These are phyloP conservation scores for Hypoxylon sp. DNA, from an alignment of 2,329 filamentous ascomycete species.

Conservation along the genomic window DNA sequence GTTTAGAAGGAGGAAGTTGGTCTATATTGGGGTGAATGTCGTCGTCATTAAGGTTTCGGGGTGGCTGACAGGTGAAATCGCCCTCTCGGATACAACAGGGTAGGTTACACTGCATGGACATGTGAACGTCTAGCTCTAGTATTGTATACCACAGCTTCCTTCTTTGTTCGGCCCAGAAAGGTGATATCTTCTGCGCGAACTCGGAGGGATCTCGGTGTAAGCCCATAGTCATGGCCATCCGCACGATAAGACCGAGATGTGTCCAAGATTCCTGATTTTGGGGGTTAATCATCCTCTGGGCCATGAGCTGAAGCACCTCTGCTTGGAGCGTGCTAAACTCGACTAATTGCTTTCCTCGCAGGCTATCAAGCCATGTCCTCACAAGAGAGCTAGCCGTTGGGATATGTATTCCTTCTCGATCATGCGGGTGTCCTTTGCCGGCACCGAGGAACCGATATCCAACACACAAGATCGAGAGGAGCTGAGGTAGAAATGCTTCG, in stretches of 20 bases:
- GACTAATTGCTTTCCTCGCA: slow-evolving; percentile 61
- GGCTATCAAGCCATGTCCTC: slow-evolving; percentile 60
- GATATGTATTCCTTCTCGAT: slow-evolving; percentile 65
- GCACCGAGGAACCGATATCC: slow-evolving; percentile 62
- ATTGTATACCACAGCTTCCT: slow-evolving; percentile 66
- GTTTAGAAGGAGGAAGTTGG: slow-evolving; percentile 57
- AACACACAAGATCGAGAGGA: slow-evolving; percentile 62
- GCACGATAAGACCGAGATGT: slow-evolving; percentile 63
- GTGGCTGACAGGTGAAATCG: slow-evolving; percentile 62
- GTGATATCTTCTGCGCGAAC: slow-evolving; percentile 57
- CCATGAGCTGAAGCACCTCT: slow-evolving; percentile 62
- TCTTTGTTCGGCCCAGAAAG: slow-evolving; percentile 62
- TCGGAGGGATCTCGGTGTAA: slow-evolving; percentile 65
- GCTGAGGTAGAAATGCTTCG: slow-evolving; percentile 62
- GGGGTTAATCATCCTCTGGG: slow-evolving; percentile 59
- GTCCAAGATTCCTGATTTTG: slow-evolving; percentile 62
- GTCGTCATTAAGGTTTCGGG: slow-evolving; percentile 62
- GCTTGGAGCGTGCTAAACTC: slow-evolving; percentile 64
- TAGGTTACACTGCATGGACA: slow-evolving; percentile 61
- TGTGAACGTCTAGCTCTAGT: slow-evolving; percentile 64
- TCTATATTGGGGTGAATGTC: slow-evolving; percentile 59
- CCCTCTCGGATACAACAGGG: slow-evolving; percentile 61
- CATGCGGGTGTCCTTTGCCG: slow-evolving; percentile 59
- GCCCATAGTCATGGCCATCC: slow-evolving; percentile 68
- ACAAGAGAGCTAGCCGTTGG: slow-evolving; percentile 65